These are phyloP conservation scores for Tolypocladium inflatum DNA, from an alignment of 2,329 filamentous ascomycete species.

Conservation along the genomic window DNA sequence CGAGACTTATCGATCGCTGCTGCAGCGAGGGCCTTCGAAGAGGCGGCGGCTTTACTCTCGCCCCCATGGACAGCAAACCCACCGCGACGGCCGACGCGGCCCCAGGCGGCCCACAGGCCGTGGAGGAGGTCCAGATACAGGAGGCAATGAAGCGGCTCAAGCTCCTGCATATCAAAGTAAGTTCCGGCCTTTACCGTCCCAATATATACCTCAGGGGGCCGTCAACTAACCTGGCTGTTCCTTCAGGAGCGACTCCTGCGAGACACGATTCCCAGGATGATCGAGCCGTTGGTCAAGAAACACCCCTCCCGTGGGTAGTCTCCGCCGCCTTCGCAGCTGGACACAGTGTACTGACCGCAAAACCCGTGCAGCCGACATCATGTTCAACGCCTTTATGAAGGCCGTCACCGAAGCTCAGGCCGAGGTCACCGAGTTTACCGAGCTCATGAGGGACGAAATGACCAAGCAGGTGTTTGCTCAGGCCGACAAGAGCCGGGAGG, in stretches of 20 bases:
- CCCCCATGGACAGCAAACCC: constrained; percentile 3
- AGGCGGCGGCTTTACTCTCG: neutral
- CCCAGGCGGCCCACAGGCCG: constrained; percentile 16
- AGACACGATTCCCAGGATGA: constrained; percentile 27
- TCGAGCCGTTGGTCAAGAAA: constrained; percentile 39
- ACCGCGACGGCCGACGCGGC: neutral
- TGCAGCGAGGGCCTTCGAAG: neutral
- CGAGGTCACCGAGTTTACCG: constrained; percentile 42
- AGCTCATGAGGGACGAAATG: constrained; percentile 35
- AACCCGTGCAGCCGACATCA: constrained; percentile 33
- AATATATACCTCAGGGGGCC: too few species aligned
- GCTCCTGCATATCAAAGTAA: constrained; percentile 45
- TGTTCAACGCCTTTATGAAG: constrained; percentile 37
- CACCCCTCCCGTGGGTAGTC: constrained; percentile 38
- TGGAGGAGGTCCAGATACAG: constrained; percentile 41
- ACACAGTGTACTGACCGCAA: constrained; percentile 1
- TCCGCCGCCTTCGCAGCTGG: neutral
- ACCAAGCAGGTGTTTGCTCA: constrained; percentile 41
- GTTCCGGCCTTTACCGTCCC: neutral
- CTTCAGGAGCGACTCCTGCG: constrained; percentile 22
- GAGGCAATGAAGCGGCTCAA: constrained; percentile 41
- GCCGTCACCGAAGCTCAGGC: constrained; percentile 35
- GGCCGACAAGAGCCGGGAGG: constrained; percentile 41
- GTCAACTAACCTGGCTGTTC: constrained; percentile 8
- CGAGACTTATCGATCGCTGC: neutral